phyloP scores from a whole-genome alignment of 352 stramenopile species.

The Phytophthora ohioensis region DNA sequence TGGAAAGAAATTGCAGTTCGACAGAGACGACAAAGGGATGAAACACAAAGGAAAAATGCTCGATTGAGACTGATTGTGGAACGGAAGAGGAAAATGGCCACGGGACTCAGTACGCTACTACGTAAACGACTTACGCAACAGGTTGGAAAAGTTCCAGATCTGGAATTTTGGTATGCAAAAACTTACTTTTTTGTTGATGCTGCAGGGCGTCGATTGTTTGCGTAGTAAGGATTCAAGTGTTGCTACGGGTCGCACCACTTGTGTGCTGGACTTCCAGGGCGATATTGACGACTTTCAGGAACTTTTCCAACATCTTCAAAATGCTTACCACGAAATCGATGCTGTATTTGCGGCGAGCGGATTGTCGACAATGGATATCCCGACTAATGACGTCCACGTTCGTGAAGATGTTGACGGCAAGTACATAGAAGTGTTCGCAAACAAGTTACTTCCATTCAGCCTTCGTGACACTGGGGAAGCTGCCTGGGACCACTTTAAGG shows the following conservation, averaged over 20 bases:
- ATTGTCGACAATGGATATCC: constrained; percentile 23
- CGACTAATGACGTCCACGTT: constrained; percentile 35
- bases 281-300: constrained; percentile 47
- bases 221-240: constrained; percentile 5
- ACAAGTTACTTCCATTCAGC: constrained; percentile 41
- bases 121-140: constrained; percentile 35
- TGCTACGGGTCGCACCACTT: constrained; percentile 4
- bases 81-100: constrained; percentile 37
- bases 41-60: constrained; percentile 40
- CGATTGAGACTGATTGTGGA: constrained; percentile 38
- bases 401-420: constrained; percentile 30
- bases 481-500: constrained; percentile 43
- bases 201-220: constrained; percentile 16
- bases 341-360: constrained; percentile 40
- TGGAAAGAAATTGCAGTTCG: constrained; percentile 36
- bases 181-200: background rate
- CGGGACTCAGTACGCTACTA: constrained; percentile 29
- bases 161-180: background rate
- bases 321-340: constrained; percentile 43
- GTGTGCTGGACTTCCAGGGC: constrained; percentile 35
- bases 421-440: constrained; percentile 40
- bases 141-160: constrained; percentile 11
- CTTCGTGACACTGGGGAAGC: constrained; percentile 30
- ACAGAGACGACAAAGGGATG: constrained; percentile 24
- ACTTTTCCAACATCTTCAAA: constrained; percentile 45